Percentiles rank a stretch among this genome's conserved stretches.
phyloP scores from a whole-genome alignment of 1,284 basidiomycete species.

The Mycosarcoma maydis region DNA sequence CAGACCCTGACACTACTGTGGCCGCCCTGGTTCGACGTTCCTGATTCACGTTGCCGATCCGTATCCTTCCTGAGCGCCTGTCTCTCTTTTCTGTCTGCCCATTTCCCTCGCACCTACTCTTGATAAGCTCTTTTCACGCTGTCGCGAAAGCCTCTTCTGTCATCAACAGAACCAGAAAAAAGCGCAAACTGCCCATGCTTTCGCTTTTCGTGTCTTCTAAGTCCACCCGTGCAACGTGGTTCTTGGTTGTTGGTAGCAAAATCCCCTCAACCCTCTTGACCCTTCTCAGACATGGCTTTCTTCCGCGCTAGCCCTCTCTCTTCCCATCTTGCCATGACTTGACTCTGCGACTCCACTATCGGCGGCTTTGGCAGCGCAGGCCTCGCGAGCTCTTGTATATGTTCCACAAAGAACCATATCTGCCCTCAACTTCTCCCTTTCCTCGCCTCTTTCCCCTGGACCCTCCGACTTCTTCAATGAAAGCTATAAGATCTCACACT shows the following conservation, averaged over 20 bases:
- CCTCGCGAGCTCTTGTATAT: too few species aligned
- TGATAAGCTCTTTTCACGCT: not conserved
- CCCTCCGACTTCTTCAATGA: not conserved
- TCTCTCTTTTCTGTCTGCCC: not conserved
- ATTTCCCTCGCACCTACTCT: too few species aligned
- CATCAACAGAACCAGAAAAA: too few species aligned
- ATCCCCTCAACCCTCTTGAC: slow-evolving; percentile 36
- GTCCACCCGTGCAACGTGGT: slow-evolving; percentile 19
- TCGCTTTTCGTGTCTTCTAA: not conserved
- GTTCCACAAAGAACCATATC: too few species aligned
- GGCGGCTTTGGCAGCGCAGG: too few species aligned
- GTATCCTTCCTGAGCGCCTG: not conserved
- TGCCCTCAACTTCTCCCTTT: too few species aligned
- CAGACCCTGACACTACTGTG: not conserved
- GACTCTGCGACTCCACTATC: too few species aligned
- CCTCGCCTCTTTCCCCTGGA: too few species aligned
- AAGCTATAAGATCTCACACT: not conserved
- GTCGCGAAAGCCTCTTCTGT: too few species aligned
- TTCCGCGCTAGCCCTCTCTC: not conserved
- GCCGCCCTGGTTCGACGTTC: slow-evolving; percentile 3
- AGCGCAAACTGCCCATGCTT: not conserved
- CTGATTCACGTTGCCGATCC: slow-evolving; percentile 5
- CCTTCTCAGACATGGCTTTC: not conserved
- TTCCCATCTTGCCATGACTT: not conserved
- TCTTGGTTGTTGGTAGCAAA: slow-evolving; percentile 14